A percentile compares a stretch with the other conserved stretches of the same genome.
phyloP scores from a whole-genome alignment of 73 alveolate genomes.

The Tetrahymena elliotti region DNA sequence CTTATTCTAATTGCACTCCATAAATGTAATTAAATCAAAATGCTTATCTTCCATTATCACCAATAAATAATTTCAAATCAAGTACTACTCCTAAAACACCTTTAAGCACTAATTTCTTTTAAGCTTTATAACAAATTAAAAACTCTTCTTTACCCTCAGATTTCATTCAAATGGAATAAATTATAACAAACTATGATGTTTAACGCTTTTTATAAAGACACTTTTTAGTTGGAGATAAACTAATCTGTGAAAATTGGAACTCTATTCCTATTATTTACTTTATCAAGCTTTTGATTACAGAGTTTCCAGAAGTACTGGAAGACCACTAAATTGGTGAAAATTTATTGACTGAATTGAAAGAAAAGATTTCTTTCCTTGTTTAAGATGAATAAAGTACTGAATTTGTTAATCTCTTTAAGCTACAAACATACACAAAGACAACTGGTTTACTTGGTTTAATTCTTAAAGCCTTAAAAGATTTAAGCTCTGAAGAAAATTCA shows the following conservation, averaged over 20 bases:
- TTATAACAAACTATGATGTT: background rate
- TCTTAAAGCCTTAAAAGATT: background rate
- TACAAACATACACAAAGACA: background rate
- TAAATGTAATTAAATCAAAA: background rate
- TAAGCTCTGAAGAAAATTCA: background rate
- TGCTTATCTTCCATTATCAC: background rate
- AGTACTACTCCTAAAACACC: background rate
- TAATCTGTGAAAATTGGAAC: background rate
- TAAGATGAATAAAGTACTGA: background rate
- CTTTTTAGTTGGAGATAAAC: background rate
- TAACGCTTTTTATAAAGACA: background rate
- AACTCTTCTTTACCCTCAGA: background rate
- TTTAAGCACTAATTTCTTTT: background rate
- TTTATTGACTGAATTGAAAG: background rate
- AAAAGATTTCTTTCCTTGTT: background rate
- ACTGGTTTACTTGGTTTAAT: background rate
- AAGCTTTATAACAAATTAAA: background rate
- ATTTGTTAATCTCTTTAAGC: background rate
- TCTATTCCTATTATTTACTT: background rate
- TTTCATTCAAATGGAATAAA: background rate
- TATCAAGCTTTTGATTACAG: background rate
- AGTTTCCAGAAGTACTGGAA: background rate
- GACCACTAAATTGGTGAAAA: background rate
- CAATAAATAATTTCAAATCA: background rate
- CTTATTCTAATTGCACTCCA: background rate